Base-by-base conservation (phyloP, 768 basidiomycete genomes). In the Boletellus ananas region DNA sequence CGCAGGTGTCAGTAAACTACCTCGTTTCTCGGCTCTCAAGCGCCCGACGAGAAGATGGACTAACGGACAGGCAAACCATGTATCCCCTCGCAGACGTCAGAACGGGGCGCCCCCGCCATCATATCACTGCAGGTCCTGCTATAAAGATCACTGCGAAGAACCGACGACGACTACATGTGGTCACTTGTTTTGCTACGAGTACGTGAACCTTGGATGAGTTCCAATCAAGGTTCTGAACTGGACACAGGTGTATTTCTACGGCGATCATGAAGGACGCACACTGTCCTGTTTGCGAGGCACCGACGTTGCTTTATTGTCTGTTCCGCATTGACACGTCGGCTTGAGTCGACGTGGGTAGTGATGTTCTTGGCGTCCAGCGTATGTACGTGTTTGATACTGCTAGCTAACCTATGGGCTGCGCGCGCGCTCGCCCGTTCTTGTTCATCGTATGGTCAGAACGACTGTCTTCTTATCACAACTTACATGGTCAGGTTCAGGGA, bases 141-240 rank as follows among this genome's bases (percentile, higher is more conserved):
- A 73, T 21, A 65, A 61, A 29, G 73, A 80, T 49, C 68, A 74
- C 29, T 80, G 79, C 56, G 71, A 75, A 21, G 75, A 79, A 53
- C 75, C 77, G 35, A 82, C 80, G 23, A 80, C 78, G 33, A 82
- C 79, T 4, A 78, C 79, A 69, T 84, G 83, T 58, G 83, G 83
- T 9, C 83, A 84, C 54, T 64, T 84, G 25, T 84, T 84, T 55
- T 84, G 83, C 56, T 72, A 81, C 50, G 59, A 52, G 78, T 69
- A 49, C 54, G 63, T 55, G 41, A 0, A n/a, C 27, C 14, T 43
- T 33, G 17, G 21, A 35, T 21, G 6, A 11, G 29, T 29, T 11
- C 13, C 7, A 16, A 46, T n/a, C 8, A 18, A 18, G 12, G 13
- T 25, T 43, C 44, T 57, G 17, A 56, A 49, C 29, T 11, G 42